Evolutionary conservation across 495 filamentous ascomycete species (phyloP).

Genomic region (Penicillium lagena): DNA sequence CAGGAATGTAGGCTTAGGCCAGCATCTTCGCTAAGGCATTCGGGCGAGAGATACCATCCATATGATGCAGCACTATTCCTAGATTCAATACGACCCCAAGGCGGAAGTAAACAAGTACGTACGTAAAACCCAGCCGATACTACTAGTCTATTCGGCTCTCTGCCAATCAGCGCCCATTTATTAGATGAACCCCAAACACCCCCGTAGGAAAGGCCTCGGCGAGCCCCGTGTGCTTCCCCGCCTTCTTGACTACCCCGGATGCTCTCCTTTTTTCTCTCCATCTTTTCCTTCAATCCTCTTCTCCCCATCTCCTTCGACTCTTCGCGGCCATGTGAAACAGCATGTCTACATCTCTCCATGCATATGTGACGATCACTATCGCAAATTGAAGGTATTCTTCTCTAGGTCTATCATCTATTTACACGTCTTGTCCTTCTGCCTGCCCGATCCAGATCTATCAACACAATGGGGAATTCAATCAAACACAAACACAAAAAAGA

Average conservation of each 20-base stretch:
- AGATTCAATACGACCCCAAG: too few relatives aligned
- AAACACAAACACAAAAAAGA: conserved; percentile 7
- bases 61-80: too few relatives aligned
- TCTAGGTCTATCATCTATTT: conserved; percentile 25
- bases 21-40: too few relatives aligned
- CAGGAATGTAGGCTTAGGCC: too few relatives aligned
- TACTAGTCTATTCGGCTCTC: conserved; percentile 4
- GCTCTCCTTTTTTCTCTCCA: not conserved
- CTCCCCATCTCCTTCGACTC: not conserved
- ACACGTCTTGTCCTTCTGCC: conserved; percentile 6
- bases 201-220: not conserved
- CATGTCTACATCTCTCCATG: too few relatives aligned
- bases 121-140: not conserved
- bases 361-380: too few relatives aligned
- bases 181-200: conserved; percentile 1
- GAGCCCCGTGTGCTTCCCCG: conserved; percentile 10
- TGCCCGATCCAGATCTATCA: conserved; percentile 10
- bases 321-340: not conserved
- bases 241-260: conserved; percentile 13
- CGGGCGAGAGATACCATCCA: too few relatives aligned
- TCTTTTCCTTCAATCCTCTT: conserved; percentile 1
- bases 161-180: conserved; percentile 9
- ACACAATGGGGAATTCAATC: conserved; percentile 16
- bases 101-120: too few relatives aligned
- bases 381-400: not conserved